Conservation (phyloP, 805 yeast genomes). For the Wickerhamomyces rabaulensis region DNA sequence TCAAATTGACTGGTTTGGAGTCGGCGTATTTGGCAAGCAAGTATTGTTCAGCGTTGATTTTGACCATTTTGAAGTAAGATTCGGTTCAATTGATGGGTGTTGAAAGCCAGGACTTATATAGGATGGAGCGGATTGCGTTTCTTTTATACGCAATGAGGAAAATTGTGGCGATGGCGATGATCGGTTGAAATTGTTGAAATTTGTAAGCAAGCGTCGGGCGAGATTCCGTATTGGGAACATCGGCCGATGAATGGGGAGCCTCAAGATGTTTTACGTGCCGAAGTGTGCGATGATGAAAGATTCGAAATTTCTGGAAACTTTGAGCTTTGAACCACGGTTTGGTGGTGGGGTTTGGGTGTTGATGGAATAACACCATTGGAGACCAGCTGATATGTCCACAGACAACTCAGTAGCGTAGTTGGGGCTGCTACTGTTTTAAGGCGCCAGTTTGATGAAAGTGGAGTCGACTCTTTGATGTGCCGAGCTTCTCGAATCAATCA, state of each 20-base stretch:
- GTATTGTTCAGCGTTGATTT: conserved; percentile 26
- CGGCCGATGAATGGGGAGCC: not conserved
- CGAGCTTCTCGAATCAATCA: too few relatives aligned
- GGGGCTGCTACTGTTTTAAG: too few relatives aligned
- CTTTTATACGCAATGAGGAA: not conserved
- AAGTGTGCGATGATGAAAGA: not conserved
- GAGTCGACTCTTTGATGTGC: too few relatives aligned
- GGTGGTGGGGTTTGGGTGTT: too few relatives aligned
- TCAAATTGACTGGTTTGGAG: conserved; percentile 22
- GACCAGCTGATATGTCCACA: too few relatives aligned
- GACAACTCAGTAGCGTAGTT: too few relatives aligned
- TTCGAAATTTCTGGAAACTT: not conserved
- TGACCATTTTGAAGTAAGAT: conserved; percentile 21
- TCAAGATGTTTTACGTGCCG: too few relatives aligned
- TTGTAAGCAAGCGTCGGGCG: not conserved
- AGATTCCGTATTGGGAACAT: not conserved
- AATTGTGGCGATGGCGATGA: not conserved
- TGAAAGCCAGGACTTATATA: too few relatives aligned
- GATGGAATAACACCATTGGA: too few relatives aligned
- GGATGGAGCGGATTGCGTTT: not conserved
- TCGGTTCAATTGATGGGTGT: not conserved
- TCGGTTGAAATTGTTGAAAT: too few relatives aligned
- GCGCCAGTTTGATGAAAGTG: too few relatives aligned
- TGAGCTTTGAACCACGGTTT: too few relatives aligned
- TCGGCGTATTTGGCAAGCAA: conserved; percentile 23